Conservation (phyloP, 78 protist species). For the Speleostelium caveatum region DNA sequence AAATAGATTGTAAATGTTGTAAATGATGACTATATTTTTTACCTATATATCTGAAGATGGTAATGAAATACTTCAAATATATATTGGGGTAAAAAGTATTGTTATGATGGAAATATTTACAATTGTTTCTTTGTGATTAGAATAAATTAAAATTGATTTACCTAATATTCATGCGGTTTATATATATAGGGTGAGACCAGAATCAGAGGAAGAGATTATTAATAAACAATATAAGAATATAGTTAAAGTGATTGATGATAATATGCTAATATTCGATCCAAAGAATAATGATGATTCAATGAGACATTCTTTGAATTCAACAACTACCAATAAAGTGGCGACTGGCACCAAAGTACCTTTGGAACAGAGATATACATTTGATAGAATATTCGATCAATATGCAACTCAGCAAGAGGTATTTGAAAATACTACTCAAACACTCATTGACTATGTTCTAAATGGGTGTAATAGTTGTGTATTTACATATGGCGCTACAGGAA, state of each 20-base stretch:
- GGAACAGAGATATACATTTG: conserved; percentile 66
- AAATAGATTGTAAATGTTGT: too few species aligned
- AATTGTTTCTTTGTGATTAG: too few species aligned
- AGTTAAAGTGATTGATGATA: conserved; percentile 48
- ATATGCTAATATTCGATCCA: conserved; percentile 67
- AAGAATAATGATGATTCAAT: conserved; percentile 7
- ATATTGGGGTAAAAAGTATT: too few species aligned
- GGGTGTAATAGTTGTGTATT: conserved; percentile 91
- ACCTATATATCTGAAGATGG: too few species aligned
- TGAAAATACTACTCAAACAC: conserved; percentile 56
- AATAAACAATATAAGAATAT: conserved; percentile 8
- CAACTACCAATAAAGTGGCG: background rate
- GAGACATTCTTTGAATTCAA: background rate
- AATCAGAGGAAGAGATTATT: conserved; percentile 48
- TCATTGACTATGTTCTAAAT: conserved; percentile 76
- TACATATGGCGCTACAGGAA: conserved; percentile 90
- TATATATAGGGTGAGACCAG: conserved; percentile 51
- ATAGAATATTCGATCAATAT: conserved; percentile 71
- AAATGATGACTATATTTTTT: too few species aligned
- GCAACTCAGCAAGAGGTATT: conserved; percentile 73
- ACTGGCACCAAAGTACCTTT: background rate
- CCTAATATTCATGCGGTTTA: too few species aligned
- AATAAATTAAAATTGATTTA: too few species aligned
- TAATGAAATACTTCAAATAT: too few species aligned
- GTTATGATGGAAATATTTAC: too few species aligned